Percentiles rank a stretch among this genome's conserved stretches.
Evolutionary conservation across 768 basidiomycete species (phyloP).

Genomic region (Lepiota venenata): DNA sequence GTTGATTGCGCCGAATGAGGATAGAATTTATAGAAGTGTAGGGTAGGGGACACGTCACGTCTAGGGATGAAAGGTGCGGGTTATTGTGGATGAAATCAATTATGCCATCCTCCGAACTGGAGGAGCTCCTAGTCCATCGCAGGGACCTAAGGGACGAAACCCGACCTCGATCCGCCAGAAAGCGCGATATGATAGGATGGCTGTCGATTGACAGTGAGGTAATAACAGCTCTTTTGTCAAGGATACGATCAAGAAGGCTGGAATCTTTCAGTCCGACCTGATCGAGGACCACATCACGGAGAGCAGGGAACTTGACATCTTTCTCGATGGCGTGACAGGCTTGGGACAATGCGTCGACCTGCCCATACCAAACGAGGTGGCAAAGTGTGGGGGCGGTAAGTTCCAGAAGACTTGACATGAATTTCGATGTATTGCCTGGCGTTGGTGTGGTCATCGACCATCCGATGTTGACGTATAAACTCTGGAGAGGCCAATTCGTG

Average conservation of each 20-base stretch:
- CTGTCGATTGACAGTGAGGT: conserved; percentile 14
- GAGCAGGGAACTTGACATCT: conserved; percentile 15
- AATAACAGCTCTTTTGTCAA: conserved; percentile 5
- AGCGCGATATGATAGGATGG: not conserved
- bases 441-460: not conserved
- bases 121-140: conserved; percentile 14
- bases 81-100: conserved; percentile 22
- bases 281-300: conserved; percentile 20
- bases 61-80: conserved; percentile 21
- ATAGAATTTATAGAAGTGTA: conserved; percentile 15
- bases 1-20: conserved; percentile 4
- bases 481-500: conserved; percentile 10
- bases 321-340: not conserved
- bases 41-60: conserved; percentile 14
- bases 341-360: conserved; percentile 5
- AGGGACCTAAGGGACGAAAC: conserved; percentile 21
- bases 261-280: conserved; percentile 4
- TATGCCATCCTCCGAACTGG: conserved; percentile 13
- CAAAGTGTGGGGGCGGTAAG: conserved; percentile 16
- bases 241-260: conserved; percentile 11
- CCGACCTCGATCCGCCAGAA: conserved; percentile 15
- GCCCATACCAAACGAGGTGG: conserved; percentile 19
- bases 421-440: not conserved
- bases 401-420: conserved; percentile 12
- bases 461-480: conserved; percentile 16